These are phyloP conservation scores for Suillus cothurnatus DNA, from an alignment of 768 basidiomycete genomes.

Conservation along the genomic window DNA sequence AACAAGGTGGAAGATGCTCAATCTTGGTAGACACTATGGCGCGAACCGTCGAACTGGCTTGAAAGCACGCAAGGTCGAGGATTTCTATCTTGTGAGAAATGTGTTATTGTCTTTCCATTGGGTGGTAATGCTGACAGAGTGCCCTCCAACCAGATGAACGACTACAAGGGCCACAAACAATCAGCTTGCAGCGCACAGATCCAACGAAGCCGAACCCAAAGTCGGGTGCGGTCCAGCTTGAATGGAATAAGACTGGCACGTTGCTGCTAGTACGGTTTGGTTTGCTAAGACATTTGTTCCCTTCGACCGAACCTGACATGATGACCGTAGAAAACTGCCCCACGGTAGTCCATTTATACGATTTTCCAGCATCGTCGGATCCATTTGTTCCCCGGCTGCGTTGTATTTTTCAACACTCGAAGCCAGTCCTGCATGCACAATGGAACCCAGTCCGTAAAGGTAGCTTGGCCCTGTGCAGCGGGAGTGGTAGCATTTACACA, in stretches of 20 bases:
- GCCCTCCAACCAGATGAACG: conserved; percentile 56
- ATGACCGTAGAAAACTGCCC: conserved; percentile 58
- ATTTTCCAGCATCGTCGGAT: conserved; percentile 65
- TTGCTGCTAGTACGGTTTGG: conserved; percentile 76
- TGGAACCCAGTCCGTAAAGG: conserved; percentile 91
- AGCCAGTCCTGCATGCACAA: conserved; percentile 61
- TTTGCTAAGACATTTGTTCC: conserved; percentile 25
- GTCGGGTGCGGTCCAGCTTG: conserved; percentile 68
- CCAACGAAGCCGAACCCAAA: conserved; percentile 64
- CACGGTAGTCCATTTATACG: conserved; percentile 65
- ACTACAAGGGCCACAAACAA: conserved; percentile 54
- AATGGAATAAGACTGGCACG: conserved; percentile 80
- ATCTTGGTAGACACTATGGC: conserved; percentile 69
- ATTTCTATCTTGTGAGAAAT: conserved; percentile 76
- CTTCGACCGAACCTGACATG: conserved; percentile 7
- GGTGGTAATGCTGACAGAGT: conserved; percentile 5
- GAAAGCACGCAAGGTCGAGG: conserved; percentile 83
- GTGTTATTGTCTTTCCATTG: neutral
- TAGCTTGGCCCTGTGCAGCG: conserved; percentile 67
- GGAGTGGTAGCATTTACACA: conserved; percentile 64
- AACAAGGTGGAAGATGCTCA: neutral
- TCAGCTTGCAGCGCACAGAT: conserved; percentile 55
- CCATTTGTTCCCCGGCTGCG: conserved; percentile 62
- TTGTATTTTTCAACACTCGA: conserved; percentile 65
- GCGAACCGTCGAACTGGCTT: conserved; percentile 84